These are phyloP conservation scores for Durotheca rogersii DNA, from an alignment of 495 filamentous ascomycete species.

Conservation along the genomic window DNA sequence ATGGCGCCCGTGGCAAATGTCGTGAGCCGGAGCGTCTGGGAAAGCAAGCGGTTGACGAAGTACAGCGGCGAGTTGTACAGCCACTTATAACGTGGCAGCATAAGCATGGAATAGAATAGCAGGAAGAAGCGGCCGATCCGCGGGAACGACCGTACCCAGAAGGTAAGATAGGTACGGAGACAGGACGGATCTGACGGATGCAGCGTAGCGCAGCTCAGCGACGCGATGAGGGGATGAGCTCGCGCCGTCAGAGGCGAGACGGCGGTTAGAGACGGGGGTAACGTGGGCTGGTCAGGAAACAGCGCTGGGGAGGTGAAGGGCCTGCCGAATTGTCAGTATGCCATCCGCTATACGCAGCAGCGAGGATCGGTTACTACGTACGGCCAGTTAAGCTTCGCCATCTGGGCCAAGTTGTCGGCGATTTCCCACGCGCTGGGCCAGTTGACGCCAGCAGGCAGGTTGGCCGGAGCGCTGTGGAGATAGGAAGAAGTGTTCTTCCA, in stretches of 20 bases:
- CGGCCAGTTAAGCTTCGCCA: conserved; percentile 84
- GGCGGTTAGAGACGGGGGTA: conserved; percentile 63
- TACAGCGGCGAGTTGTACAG: conserved; percentile 66
- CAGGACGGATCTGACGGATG: conserved; percentile 88
- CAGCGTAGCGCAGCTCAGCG: conserved; percentile 85
- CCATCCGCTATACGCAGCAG: conserved; percentile 4
- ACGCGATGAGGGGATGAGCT: conserved; percentile 80
- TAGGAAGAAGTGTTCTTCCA: conserved; percentile 74
- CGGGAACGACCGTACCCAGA: conserved; percentile 79
- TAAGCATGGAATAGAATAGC: conserved; percentile 65
- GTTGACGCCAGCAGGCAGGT: conserved; percentile 61
- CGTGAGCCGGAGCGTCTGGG: conserved; percentile 64
- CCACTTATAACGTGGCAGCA: conserved; percentile 62
- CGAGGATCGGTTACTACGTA: conserved; percentile 45
- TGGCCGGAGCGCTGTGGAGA: conserved; percentile 68
- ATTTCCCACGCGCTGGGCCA: conserved; percentile 81
- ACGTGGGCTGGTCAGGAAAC: conserved; percentile 66
- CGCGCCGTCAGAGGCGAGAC: conserved; percentile 78
- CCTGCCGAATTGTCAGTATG: conserved; percentile 41
- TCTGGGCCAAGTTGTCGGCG: conserved; percentile 75
- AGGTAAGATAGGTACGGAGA: conserved; percentile 77
- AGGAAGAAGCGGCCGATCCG: conserved; percentile 72
- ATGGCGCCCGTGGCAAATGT: conserved; percentile 75
- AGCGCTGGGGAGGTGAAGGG: conserved; percentile 83
- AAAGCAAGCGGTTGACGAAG: conserved; percentile 62